Evolutionary conservation across 1,139 yeast genomes (phyloP), one percentile per base, ranked within the genome.

Genomic region (Nadsonia commutata): DNA sequence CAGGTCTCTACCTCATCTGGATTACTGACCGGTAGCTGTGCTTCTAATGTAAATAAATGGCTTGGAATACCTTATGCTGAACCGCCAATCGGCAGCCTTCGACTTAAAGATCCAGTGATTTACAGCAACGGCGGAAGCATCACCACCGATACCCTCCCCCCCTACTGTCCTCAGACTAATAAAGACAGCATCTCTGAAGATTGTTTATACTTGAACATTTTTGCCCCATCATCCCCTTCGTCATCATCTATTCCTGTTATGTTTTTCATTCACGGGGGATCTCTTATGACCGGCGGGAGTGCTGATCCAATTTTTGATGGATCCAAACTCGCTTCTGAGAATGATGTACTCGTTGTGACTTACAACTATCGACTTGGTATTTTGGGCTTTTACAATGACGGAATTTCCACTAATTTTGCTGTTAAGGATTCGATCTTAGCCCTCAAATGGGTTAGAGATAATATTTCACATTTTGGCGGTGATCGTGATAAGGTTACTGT

Each of bases 261-360:
- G 49, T 50, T 59, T n/a, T 64, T 66, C 66, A 53, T 64, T 39
- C 62, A 63, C 45, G 68, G 68, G 3, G 68, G 68, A n/a, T 60
- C 66, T 1, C 62, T 61, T 44, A 31, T 46, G 8, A 49, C 45
- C 16, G 65, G 66, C 2, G 56, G 64, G 1, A 50, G 57, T 22
- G 48, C 56, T 5, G 60, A 60, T 37, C 57, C 60, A 4, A 51
- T 54, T 2, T 56, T 60, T 45, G 57, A 63, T 45, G 64, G 63
- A 19, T 45, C 60, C 3, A 43, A 44, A 7, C 52, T 64, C 18
- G 62, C 64, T 1, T 44, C 50, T 22, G 49, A 52, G 9, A 53
- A 56, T 40, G 55, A 58, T 19, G 57, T 63, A 38, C 53, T 65
- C 37, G 61, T 62, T 20, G 65, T 65, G 16, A 52, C 65, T 3